Conservation (phyloP, 1,139 yeast species). For the Lodderomyces margitis region DNA sequence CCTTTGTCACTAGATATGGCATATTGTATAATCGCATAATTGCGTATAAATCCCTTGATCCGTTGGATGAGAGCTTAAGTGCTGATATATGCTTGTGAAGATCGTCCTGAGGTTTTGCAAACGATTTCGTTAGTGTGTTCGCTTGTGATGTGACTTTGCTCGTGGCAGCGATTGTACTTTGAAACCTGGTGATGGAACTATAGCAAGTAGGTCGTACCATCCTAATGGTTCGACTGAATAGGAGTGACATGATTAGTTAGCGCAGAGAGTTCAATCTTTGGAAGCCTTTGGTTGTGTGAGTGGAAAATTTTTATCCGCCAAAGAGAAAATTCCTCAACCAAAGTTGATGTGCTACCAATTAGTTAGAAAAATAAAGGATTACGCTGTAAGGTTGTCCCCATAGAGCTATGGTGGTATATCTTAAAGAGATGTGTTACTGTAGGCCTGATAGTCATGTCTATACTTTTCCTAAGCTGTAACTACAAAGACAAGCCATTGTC, state of each 20-base stretch:
- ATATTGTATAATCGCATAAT: slow-evolving; percentile 77
- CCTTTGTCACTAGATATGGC: slow-evolving; percentile 86
- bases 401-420: too few relatives aligned
- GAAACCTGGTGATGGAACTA: background rate
- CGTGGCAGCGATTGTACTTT: background rate
- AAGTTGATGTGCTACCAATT: too few relatives aligned
- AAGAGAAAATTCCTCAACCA: background rate
- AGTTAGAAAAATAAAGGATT: too few relatives aligned
- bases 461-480: too few relatives aligned
- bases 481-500: too few relatives aligned
- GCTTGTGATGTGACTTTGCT: background rate
- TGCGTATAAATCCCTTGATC: slow-evolving; percentile 63
- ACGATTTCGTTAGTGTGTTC: background rate
- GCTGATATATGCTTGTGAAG: slow-evolving; percentile 26
- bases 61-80: slow-evolving; percentile 61
- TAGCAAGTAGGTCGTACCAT: background rate
- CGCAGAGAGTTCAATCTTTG: too few relatives aligned
- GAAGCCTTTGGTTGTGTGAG: too few relatives aligned
- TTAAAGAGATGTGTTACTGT: too few relatives aligned
- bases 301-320: background rate
- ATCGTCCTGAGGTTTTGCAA: background rate
- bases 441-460: too few relatives aligned
- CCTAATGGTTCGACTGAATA: background rate
- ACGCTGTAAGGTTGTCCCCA: too few relatives aligned
- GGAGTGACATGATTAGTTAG: background rate